Percentiles rank a stretch among this genome's conserved stretches.
Evolutionary conservation across 1,284 basidiomycete species (phyloP).

Genomic region (Takashimella koratensis): DNA sequence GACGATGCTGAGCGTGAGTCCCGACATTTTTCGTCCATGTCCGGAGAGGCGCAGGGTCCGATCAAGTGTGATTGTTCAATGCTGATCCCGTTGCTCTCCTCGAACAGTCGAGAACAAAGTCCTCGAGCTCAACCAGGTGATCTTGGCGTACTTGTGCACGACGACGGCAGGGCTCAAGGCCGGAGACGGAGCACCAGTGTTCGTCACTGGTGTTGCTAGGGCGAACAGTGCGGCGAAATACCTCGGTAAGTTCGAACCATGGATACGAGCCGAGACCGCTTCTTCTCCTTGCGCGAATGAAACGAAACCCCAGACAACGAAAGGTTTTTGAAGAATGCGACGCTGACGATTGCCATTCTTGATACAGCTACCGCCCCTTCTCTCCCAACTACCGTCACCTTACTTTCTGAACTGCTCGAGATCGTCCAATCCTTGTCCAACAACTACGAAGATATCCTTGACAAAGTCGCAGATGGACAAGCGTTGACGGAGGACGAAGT

Average conservation of each 20-base stretch:
- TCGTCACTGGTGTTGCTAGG: constrained; percentile 35
- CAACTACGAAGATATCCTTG: constrained; percentile 29
- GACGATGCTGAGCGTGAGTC: constrained; percentile 50
- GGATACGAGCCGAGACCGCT: background rate
- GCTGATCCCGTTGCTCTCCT: too few relatives aligned
- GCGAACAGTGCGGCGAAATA: constrained; percentile 17
- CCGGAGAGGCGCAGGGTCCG: too few relatives aligned
- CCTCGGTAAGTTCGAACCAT: constrained; percentile 11
- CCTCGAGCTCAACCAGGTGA: constrained; percentile 37
- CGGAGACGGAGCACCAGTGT: constrained; percentile 33
- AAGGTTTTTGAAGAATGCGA: too few relatives aligned
- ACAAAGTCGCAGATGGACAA: constrained; percentile 25
- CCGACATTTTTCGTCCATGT: too few relatives aligned
- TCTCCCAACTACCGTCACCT: constrained; percentile 27
- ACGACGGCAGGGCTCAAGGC: constrained; percentile 35
- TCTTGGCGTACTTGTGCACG: constrained; percentile 35
- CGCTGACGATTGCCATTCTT: background rate
- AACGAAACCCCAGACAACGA: too few relatives aligned
- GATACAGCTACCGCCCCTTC: constrained; percentile 34
- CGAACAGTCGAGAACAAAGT: constrained; percentile 23
- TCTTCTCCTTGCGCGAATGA: background rate
- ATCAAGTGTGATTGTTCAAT: too few relatives aligned
- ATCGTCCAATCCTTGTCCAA: constrained; percentile 24
- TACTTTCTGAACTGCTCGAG: constrained; percentile 34
- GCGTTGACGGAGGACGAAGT: background rate